Evolutionary conservation across 2,329 filamentous ascomycete genomes (phyloP), one percentile per base, ranked within the genome.

Genomic region (Epicoccum nigrum): DNA sequence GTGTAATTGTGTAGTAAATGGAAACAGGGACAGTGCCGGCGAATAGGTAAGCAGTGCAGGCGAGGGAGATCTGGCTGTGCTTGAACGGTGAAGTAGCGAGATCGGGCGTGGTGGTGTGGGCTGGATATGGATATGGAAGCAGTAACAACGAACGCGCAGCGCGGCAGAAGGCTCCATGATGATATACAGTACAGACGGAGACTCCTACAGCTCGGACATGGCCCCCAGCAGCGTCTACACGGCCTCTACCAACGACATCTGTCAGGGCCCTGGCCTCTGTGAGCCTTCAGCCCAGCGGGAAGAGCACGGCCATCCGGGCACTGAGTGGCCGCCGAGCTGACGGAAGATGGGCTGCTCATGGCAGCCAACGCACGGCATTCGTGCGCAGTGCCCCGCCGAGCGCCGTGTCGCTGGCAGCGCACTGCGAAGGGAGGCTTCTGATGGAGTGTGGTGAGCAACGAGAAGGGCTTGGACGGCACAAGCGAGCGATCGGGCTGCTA

Each of bases 361-460:
- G 62, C 60, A 59, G 63, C 64, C 65, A 66, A 63, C 66, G 65
- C 63, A 55, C 57, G 55, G 56, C 45, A 41, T 45, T 46, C 51
- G 52, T 54, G 46, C 56, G 63, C 64, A 59, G 61, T 62, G 65
- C 63, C 59, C 54, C 55, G 34, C 58, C 40, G 53, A 42, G 62
- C 40, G 46, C 49, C 23, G 55, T 54, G 54, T 53, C 60, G 58
- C 60, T 51, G 54, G 53, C 33, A 48, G 58, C 45, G 55, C 55
- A 21, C 54, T 59, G 58, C 56, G 46, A 65, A 65, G 62, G 63
- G 63, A 65, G 63, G 47, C 48, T 45, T 53, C 35, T 52, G 62
- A 52, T 55, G 56, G 54, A 59, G 60, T 68, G 68, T 69, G 67
- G 68, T 71, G 68, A 70, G 69, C 64, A 62, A 39, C 17, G 43